These are phyloP conservation scores for Suillus placidus DNA, from an alignment of 768 basidiomycete genomes.

Conservation along the genomic window DNA sequence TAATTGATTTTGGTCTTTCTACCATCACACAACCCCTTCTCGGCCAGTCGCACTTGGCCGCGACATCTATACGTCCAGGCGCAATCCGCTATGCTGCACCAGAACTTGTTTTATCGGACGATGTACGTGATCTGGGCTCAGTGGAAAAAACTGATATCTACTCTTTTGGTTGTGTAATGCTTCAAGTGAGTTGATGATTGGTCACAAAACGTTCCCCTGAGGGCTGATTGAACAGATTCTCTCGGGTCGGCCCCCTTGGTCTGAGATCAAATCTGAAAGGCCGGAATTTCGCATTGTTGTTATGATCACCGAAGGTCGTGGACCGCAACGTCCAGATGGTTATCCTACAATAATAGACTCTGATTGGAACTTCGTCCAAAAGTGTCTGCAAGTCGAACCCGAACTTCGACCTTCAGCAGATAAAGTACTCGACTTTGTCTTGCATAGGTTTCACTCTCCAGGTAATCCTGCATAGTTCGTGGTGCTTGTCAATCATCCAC, in stretches of 20 bases:
- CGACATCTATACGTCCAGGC: not conserved
- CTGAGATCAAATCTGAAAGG: not conserved
- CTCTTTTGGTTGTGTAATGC: constrained; percentile 1
- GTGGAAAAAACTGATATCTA: not conserved
- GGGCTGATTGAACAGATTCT: not conserved
- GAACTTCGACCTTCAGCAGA: not conserved
- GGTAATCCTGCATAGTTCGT: not conserved
- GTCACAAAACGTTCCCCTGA: not conserved
- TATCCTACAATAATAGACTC: not conserved
- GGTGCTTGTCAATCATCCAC: not conserved
- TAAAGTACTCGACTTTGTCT: not conserved
- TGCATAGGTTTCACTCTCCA: not conserved
- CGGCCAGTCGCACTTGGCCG: not conserved
- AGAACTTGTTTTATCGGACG: too few relatives aligned
- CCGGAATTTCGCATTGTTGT: not conserved
- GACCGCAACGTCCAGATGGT: not conserved
- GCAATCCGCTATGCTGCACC: too few relatives aligned
- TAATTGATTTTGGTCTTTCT: not conserved
- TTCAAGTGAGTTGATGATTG: not conserved
- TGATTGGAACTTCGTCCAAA: not conserved
- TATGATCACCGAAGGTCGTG: not conserved
- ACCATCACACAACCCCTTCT: not conserved
- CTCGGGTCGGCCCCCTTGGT: not conserved
- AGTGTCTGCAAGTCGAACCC: not conserved
- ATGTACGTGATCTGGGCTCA: not conserved